phyloP scores from a whole-genome alignment of 2,329 filamentous ascomycete genomes.

The Thermoascus crustaceus region DNA sequence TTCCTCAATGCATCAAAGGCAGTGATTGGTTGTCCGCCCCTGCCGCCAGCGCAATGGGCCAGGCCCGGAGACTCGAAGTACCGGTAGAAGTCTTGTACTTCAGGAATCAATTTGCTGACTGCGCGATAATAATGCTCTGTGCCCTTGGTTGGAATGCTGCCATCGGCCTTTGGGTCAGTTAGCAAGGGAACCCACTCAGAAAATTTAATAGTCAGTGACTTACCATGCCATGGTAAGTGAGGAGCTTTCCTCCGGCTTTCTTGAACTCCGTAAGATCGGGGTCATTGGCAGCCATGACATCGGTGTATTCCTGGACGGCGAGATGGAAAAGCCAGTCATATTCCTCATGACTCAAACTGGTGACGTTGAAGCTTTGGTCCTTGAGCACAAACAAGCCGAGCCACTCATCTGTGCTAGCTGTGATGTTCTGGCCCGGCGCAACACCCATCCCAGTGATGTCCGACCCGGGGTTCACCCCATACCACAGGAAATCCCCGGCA shows the following conservation, averaged over 20 bases:
- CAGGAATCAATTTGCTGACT: not conserved
- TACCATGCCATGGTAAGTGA: constrained; percentile 2
- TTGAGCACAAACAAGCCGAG: not conserved
- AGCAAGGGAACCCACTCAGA: not conserved
- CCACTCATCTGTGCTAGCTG: not conserved
- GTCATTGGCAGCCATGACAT: constrained; percentile 21
- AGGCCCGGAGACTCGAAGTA: not conserved
- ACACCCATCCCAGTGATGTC: not conserved
- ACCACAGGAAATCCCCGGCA: constrained; percentile 24
- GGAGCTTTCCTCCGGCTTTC: constrained; percentile 4
- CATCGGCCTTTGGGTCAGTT: constrained; percentile 1
- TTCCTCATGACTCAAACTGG: not conserved
- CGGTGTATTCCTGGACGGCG: constrained; percentile 20
- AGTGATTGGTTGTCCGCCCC: not conserved
- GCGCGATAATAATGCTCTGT: not conserved
- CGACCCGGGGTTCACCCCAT: constrained; percentile 12
- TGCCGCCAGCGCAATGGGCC: not conserved
- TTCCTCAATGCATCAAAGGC: not conserved
- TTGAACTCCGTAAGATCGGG: constrained; percentile 7
- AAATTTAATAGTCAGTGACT: not conserved
- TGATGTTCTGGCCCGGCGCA: not conserved
- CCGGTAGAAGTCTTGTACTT: constrained; percentile 2
- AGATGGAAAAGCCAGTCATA: constrained; percentile 23
- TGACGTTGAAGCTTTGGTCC: not conserved
- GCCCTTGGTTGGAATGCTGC: not conserved